A percentile compares a stretch with the other conserved stretches of the same genome.
phyloP scores from a whole-genome alignment of 441 rosid genomes.

The Erysimum cheiri region DNA sequence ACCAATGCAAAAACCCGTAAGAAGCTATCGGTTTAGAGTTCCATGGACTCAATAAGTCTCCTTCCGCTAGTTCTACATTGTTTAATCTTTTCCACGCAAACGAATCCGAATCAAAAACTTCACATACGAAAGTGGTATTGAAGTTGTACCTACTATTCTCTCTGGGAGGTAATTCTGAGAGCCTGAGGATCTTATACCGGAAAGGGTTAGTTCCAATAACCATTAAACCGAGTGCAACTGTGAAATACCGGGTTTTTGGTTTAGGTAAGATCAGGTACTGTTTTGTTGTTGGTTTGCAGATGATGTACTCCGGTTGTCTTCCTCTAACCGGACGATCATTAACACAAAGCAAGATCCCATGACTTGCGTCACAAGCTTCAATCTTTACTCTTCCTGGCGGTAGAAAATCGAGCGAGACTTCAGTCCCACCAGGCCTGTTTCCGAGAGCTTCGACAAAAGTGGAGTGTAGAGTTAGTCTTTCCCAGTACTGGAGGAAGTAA shows the following conservation, averaged over 20 bases:
- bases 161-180: neutral
- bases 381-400: neutral
- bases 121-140: neutral
- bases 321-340: neutral
- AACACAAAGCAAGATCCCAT: constrained; percentile 24
- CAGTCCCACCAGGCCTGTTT: neutral
- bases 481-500: constrained; percentile 3
- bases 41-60: neutral
- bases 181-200: constrained; percentile 19
- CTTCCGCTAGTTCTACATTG: neutral
- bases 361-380: constrained; percentile 25
- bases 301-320: neutral
- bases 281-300: constrained; percentile 28
- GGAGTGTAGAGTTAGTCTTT: neutral
- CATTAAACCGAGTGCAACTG: neutral
- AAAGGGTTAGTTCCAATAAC: constrained; percentile 9
- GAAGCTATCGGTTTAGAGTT: constrained; percentile 1
- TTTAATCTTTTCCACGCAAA: constrained; percentile 8
- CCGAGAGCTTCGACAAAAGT: neutral
- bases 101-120: constrained; percentile 12
- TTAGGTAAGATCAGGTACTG: constrained; percentile 5
- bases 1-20: constrained; percentile 22
- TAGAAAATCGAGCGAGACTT: constrained; percentile 17
- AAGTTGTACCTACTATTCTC: neutral
- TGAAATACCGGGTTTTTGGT: constrained; percentile 5